Conservation (phyloP, 768 basidiomycete genomes). For the Suillus subalutaceus region DNA sequence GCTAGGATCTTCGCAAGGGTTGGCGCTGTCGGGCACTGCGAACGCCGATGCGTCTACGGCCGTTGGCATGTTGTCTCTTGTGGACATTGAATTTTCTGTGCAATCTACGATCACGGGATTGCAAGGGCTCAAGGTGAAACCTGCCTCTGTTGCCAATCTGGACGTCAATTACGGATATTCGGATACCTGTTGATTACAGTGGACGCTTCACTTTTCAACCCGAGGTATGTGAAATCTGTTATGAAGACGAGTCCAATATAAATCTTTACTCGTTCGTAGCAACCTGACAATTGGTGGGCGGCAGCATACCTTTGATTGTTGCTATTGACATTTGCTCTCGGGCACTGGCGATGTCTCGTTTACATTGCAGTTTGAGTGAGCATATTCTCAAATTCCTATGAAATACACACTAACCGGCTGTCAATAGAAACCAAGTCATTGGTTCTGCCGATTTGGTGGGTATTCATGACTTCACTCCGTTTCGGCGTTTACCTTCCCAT, state of each 20-base stretch:
- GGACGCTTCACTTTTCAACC: constrained; percentile 62
- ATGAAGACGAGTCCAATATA: constrained; percentile 7
- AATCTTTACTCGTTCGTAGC: constrained; percentile 15
- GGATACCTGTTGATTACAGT: constrained; percentile 69
- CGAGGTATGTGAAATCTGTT: constrained; percentile 45
- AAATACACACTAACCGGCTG: constrained; percentile 9
- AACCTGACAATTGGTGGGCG: constrained; percentile 41
- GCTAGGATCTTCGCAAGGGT: constrained; percentile 43
- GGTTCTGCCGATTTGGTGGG: constrained; percentile 61
- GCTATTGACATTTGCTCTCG: constrained; percentile 41
- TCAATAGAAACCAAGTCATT: constrained; percentile 49
- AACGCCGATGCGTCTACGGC: constrained; percentile 65
- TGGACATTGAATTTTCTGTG: constrained; percentile 60
- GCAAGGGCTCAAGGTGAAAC: constrained; percentile 62
- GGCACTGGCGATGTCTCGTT: constrained; percentile 69
- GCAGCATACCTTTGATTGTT: background rate
- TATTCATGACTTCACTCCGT: background rate
- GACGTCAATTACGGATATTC: constrained; percentile 71
- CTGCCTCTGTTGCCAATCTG: constrained; percentile 56
- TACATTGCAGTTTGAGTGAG: constrained; percentile 56
- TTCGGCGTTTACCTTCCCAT: background rate
- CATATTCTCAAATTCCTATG: constrained; percentile 4
- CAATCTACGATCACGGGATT: constrained; percentile 61
- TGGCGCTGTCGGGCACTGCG: constrained; percentile 56
- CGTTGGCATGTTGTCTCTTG: constrained; percentile 61